These are phyloP conservation scores for Nyctanthes arbortristis DNA, from an alignment of 257 asterid species.

Conservation along the genomic window DNA sequence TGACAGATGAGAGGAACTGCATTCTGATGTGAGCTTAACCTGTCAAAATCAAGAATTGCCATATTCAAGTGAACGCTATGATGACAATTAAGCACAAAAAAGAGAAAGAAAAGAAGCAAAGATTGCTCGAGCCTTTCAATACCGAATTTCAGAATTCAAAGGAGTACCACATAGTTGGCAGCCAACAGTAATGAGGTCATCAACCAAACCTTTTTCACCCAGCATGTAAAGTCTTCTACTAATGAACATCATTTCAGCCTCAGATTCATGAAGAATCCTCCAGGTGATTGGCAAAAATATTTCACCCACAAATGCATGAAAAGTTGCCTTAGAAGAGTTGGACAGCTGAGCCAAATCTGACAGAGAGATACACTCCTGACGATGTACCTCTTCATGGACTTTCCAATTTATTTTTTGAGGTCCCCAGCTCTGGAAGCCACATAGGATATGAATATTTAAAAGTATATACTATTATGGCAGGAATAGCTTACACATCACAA, in stretches of 20 bases:
- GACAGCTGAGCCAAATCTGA: slow-evolving; percentile 41
- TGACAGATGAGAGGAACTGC: slow-evolving; percentile 46
- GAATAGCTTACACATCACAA: neutral
- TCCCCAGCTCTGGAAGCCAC: slow-evolving; percentile 40
- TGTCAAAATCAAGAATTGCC: slow-evolving; percentile 30
- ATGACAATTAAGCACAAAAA: slow-evolving; percentile 4
- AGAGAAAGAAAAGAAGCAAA: too few relatives aligned
- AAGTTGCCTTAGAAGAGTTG: slow-evolving; percentile 41
- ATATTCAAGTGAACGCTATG: slow-evolving; percentile 1
- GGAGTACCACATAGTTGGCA: slow-evolving; percentile 64
- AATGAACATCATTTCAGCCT: slow-evolving; percentile 63
- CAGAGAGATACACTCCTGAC: slow-evolving; percentile 52
- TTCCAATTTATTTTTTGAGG: slow-evolving; percentile 63
- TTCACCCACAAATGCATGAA: slow-evolving; percentile 70
- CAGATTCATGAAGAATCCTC: slow-evolving; percentile 50
- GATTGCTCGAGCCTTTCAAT: slow-evolving; percentile 20
- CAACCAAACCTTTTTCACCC: slow-evolving; percentile 46
- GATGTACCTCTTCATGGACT: slow-evolving; percentile 45
- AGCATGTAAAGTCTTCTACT: slow-evolving; percentile 49
- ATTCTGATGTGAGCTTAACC: slow-evolving; percentile 38
- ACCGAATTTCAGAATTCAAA: slow-evolving; percentile 41
- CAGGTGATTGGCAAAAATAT: slow-evolving; percentile 65
- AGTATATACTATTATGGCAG: neutral
- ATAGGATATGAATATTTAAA: slow-evolving; percentile 15
- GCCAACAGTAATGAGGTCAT: slow-evolving; percentile 61